phyloP scores from a whole-genome alignment of 139 green algal species.

The Edaphochlamys debaryana region DNA sequence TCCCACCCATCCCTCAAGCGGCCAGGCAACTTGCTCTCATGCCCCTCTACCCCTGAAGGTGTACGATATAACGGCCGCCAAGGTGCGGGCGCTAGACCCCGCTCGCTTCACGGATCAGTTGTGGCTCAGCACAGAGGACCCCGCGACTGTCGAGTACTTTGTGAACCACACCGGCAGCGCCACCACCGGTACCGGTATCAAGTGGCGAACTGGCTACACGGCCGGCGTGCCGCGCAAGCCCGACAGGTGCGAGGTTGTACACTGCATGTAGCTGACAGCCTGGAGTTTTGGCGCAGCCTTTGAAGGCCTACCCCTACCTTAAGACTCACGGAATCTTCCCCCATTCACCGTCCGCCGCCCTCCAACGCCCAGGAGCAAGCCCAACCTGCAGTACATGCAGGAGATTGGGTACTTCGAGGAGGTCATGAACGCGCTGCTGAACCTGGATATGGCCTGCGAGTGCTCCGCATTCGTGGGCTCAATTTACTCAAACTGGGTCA shows the following conservation, averaged over 20 bases:
- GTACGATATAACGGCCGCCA: slow-evolving; percentile 6
- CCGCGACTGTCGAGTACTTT: slow-evolving; percentile 35
- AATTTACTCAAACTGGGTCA: slow-evolving; percentile 54
- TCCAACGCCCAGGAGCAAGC: slow-evolving; percentile 4
- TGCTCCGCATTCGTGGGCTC: slow-evolving; percentile 50
- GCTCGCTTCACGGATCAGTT: slow-evolving; percentile 19
- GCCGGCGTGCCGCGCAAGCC: slow-evolving; percentile 22
- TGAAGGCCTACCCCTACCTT: too few relatives aligned
- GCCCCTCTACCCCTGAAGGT: too few relatives aligned
- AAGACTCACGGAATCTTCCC: too few relatives aligned
- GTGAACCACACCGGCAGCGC: not conserved
- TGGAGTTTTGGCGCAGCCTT: too few relatives aligned
- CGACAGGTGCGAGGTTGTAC: slow-evolving; percentile 24
- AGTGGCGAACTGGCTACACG: not conserved
- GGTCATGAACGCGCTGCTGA: slow-evolving; percentile 42
- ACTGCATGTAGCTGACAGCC: too few relatives aligned
- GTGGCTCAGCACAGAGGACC: slow-evolving; percentile 52
- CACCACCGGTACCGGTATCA: not conserved
- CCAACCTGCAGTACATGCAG: slow-evolving; percentile 34
- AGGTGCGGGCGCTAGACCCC: not conserved
- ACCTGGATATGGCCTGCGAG: slow-evolving; percentile 43
- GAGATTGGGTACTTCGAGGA: slow-evolving; percentile 37
- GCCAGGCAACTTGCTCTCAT: too few relatives aligned
- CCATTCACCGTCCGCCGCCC: too few relatives aligned
- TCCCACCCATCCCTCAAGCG: too few relatives aligned